Conservation (phyloP, 345 rosid species). For the Euphorbia tirucalli region DNA sequence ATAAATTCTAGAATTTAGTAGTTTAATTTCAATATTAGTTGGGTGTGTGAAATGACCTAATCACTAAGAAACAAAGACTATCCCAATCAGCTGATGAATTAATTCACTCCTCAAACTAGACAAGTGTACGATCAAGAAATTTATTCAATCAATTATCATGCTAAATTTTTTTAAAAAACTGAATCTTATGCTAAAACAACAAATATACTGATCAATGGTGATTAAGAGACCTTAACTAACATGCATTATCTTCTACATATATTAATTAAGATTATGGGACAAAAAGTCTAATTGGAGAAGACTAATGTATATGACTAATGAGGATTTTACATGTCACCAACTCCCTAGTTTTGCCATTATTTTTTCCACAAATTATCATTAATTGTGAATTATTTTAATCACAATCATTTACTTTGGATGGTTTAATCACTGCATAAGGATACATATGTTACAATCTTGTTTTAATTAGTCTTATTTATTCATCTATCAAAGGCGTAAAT, state of each 20-base stretch:
- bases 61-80: neutral
- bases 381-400: no score
- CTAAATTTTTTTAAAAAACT: neutral
- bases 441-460: no score
- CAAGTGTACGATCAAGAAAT: neutral
- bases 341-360: neutral
- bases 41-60: constrained; percentile 3
- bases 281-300: neutral
- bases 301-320: neutral
- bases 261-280: neutral
- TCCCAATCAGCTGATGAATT: constrained; percentile 3
- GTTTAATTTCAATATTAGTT: neutral
- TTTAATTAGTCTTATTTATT: no score
- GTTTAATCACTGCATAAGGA: no score
- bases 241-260: neutral
- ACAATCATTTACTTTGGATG: no score
- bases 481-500: no score
- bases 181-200: neutral
- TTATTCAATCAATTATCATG: no score
- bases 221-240: constrained; percentile 5
- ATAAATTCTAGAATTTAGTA: no score
- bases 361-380: no score
- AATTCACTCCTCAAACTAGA: no score
- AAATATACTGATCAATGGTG: neutral
- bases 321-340: neutral